Evolutionary conservation across 2,329 filamentous ascomycete species (phyloP), one percentile per base, ranked within the genome.

Genomic region (Trichoderma atrobrunneum): DNA sequence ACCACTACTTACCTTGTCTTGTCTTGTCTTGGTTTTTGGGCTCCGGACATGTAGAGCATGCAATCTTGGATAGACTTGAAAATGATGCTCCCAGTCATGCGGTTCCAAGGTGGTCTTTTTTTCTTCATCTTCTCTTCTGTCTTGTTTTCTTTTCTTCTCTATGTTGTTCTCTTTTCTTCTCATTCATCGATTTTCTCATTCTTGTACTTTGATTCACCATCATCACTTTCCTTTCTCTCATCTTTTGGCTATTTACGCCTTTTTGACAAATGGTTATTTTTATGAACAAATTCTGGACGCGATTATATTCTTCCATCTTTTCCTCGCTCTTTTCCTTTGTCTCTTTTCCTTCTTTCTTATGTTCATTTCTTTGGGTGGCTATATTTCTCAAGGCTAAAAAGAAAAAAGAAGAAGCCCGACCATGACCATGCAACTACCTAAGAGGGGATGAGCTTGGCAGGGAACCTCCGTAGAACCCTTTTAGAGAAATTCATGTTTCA

Each of bases 41-140:
- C 36, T 69, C 66, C 26, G 28, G 36, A 51, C 51, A 30, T 69
- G 10, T 69, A 61, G 66, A 51, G 36, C 56, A 60, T 61, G 56
- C 66, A 34, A 61, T 32, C 56, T 69, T 57, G 66, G 56, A 61
- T 34, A 34, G 56, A 69, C 59, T 61, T 69, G n/a, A 26, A 65
- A 66, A 51, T 32, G 10, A 69, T 51, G 56, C 14, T 69, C 36
- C 66, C 66, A 51, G 63, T 48, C 36, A 60, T 43, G 56, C 56
- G 36, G n/a, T 39, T 61, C 56, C 28, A 34, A 34, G n/a, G 36
- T 43, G 51, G 36, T 43, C 7, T 43, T 48, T 60, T 21, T 60
- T 18, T 10, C 6, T 60, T 36, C 24, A 12, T 62, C 34, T 26
- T 32, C 16, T 61, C 10, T 4, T 36, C 11, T 39, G 11, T 61